Conservation (phyloP, 495 filamentous ascomycete species). For the Apiosordaria backusii region DNA sequence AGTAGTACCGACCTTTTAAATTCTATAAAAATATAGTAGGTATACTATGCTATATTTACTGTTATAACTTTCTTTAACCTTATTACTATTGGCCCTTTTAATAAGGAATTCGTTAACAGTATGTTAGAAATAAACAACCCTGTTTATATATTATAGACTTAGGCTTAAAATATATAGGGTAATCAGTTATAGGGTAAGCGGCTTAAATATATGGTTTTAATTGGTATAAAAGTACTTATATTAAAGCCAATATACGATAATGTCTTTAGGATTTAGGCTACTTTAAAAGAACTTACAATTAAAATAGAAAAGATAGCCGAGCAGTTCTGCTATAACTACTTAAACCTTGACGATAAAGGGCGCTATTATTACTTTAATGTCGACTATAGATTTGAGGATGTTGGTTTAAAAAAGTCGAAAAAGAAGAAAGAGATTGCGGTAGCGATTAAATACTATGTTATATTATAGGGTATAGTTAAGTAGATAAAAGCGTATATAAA, state of each 20-base stretch:
- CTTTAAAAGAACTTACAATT: conserved; percentile 29
- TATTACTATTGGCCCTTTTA: conserved; percentile 36
- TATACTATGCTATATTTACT: conserved; percentile 44
- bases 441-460: conserved; percentile 42
- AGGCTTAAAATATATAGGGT: conserved; percentile 43
- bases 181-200: conserved; percentile 33
- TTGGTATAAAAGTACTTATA: conserved; percentile 43
- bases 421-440: conserved; percentile 39
- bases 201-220: conserved; percentile 44
- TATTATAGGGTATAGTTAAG: conserved; percentile 35
- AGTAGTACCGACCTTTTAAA: conserved; percentile 40
- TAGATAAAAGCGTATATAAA: conserved; percentile 36
- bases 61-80: conserved; percentile 47
- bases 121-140: conserved; percentile 46
- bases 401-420: conserved; percentile 40
- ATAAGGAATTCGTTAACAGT: conserved; percentile 42
- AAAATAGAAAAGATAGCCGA: conserved; percentile 43
- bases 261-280: conserved; percentile 31
- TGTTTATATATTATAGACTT: conserved; percentile 42
- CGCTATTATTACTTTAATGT: conserved; percentile 50
- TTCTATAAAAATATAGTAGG: conserved; percentile 46
- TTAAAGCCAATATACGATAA: conserved; percentile 31
- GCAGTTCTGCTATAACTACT: conserved; percentile 39
- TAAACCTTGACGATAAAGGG: conserved; percentile 32
- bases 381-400: conserved; percentile 39